Percentiles rank a stretch among this genome's conserved stretches.
Conservation (phyloP, 2,329 filamentous ascomycete genomes). For the Botryotinia convoluta region DNA sequence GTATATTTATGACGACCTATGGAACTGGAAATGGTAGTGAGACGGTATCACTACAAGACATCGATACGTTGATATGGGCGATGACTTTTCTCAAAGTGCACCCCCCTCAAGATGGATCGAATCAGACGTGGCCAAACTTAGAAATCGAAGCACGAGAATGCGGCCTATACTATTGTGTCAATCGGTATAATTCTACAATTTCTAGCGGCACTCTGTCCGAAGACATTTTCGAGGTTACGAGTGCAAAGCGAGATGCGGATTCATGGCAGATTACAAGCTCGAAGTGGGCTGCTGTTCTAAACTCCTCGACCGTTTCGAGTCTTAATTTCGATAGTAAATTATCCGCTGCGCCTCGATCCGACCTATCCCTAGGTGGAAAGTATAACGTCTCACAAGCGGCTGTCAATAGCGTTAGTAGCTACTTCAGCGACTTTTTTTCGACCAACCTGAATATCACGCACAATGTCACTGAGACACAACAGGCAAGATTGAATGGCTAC, state of each 20-base stretch:
- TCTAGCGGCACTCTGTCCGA: background rate
- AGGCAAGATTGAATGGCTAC: constrained; percentile 13
- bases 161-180: constrained; percentile 5
- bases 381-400: constrained; percentile 3
- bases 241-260: constrained; percentile 2
- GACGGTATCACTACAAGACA: constrained; percentile 6
- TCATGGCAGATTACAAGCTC: constrained; percentile 14
- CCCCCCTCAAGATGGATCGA: background rate
- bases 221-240: background rate
- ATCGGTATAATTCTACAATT: background rate
- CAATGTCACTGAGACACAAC: constrained; percentile 5
- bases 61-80: constrained; percentile 6
- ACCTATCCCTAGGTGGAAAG: background rate
- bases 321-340: constrained; percentile 9
- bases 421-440: background rate
- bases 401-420: constrained; percentile 4
- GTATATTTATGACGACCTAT: constrained; percentile 5
- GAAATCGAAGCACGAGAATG: constrained; percentile 7
- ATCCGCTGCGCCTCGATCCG: constrained; percentile 1
- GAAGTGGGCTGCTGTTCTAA: background rate
- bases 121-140: background rate
- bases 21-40: constrained; percentile 8
- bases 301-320: constrained; percentile 6
- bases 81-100: constrained; percentile 5
- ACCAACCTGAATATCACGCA: background rate